Conservation (phyloP, 179 eudicot species). For the Beta corolliflora region DNA sequence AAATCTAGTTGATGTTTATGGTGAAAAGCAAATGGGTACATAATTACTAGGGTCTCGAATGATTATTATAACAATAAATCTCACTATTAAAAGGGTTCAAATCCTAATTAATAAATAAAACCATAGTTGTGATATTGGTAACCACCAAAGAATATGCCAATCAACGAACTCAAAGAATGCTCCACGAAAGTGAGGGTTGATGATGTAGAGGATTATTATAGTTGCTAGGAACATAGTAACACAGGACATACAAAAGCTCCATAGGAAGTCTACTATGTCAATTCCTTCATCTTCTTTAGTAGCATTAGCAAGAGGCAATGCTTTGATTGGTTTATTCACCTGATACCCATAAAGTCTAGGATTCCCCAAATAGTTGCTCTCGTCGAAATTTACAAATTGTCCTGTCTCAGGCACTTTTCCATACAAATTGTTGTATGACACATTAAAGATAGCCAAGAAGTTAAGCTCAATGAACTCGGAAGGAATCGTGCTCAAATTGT, state of each 20-base stretch:
- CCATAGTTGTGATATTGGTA: not conserved
- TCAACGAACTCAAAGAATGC: not conserved
- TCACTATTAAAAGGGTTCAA: too few species aligned
- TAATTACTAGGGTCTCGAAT: not conserved
- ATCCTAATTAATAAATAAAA: too few species aligned
- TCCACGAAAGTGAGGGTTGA: not conserved
- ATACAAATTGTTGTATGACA: constrained; percentile 22
- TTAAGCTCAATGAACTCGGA: not conserved
- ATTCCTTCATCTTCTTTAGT: not conserved
- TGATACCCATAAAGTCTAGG: constrained; percentile 9
- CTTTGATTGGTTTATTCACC: not conserved
- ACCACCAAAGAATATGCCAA: not conserved
- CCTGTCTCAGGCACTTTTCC: constrained; percentile 20
- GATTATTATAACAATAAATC: too few species aligned
- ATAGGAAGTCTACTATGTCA: constrained; percentile 10
- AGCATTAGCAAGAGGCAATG: not conserved
- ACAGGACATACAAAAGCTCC: constrained; percentile 9
- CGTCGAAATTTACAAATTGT: constrained; percentile 29
- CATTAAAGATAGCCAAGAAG: constrained; percentile 23
- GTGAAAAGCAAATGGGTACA: not conserved
- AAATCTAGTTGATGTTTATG: too few species aligned
- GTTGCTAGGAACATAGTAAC: not conserved
- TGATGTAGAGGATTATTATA: not conserved
- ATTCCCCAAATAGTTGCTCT: constrained; percentile 15
- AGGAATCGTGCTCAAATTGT: too few species aligned